phyloP scores from a whole-genome alignment of 805 yeast species.

The Wickerhamomyces pijperi region DNA sequence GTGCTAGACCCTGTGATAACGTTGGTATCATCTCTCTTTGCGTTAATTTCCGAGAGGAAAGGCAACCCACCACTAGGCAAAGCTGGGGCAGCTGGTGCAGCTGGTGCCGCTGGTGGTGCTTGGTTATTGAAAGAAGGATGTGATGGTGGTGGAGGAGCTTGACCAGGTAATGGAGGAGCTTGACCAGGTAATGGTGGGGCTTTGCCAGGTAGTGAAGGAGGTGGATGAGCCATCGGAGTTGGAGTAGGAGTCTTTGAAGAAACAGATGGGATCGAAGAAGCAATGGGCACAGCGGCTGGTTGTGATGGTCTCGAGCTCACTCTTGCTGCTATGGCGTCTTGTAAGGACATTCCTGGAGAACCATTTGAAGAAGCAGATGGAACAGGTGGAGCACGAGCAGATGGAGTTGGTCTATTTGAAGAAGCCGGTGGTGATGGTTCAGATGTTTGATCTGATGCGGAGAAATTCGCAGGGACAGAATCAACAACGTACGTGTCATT shows the following conservation, averaged over 20 bases:
- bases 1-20: conserved; percentile 22
- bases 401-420: conserved; percentile 15
- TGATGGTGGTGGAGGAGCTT: conserved; percentile 6
- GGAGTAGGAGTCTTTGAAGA: conserved; percentile 11
- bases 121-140: too few species aligned
- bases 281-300: background rate
- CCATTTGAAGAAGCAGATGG: conserved; percentile 6
- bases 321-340: background rate
- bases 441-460: conserved; percentile 12
- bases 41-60: conserved; percentile 37
- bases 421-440: conserved; percentile 14
- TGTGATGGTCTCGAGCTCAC: background rate
- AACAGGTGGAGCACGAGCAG: conserved; percentile 17
- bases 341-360: background rate
- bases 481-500: conserved; percentile 41
- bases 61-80: conserved; percentile 27
- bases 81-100: conserved; percentile 6
- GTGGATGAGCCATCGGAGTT: conserved; percentile 13
- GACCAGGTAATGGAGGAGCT: background rate
- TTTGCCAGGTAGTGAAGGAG: conserved; percentile 5
- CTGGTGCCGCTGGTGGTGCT: conserved; percentile 4
- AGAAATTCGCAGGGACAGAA: conserved; percentile 17
- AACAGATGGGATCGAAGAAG: conserved; percentile 16
- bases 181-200: conserved; percentile 7
- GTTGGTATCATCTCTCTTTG: conserved; percentile 32